phyloP scores from a whole-genome alignment of 768 basidiomycete genomes.

The Calvatia gigantea region DNA sequence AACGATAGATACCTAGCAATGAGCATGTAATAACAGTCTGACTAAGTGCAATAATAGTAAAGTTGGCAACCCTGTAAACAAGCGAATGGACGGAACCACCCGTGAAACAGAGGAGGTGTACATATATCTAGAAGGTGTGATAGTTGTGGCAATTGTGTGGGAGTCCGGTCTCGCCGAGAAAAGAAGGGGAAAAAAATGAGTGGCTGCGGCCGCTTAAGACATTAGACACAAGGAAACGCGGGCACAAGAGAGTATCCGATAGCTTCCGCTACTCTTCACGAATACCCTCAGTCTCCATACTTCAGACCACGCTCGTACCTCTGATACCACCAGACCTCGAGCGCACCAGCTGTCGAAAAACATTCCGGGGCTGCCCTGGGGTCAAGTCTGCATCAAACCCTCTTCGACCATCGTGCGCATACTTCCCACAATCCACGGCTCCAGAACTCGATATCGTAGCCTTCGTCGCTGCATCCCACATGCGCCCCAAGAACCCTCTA shows the following conservation, averaged over 20 bases:
- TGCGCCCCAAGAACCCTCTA: slow-evolving; percentile 62
- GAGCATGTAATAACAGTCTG: slow-evolving; percentile 11
- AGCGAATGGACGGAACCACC: slow-evolving; percentile 4
- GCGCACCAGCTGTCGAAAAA: slow-evolving; percentile 5
- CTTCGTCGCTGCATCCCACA: slow-evolving; percentile 61
- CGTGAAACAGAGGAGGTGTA: slow-evolving; percentile 8
- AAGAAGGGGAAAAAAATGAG: slow-evolving; percentile 3
- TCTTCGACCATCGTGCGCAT: background rate
- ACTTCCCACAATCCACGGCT: background rate
- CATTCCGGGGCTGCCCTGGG: slow-evolving; percentile 1
- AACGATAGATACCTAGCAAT: slow-evolving; percentile 12
- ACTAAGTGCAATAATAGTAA: slow-evolving; percentile 9
- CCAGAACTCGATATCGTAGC: slow-evolving; percentile 5
- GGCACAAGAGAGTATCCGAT: background rate
- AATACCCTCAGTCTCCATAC: background rate
- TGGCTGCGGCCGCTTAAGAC: no score
- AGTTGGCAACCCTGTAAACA: background rate
- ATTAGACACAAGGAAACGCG: no score
- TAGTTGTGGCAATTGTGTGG: slow-evolving; percentile 10
- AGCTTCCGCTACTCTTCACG: background rate
- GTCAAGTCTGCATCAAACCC: background rate
- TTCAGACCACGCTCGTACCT: slow-evolving; percentile 2
- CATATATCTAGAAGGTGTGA: slow-evolving; percentile 5
- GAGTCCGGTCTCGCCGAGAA: background rate
- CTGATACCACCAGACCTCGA: slow-evolving; percentile 8